A percentile compares a stretch with the other conserved stretches of the same genome.
phyloP scores from a whole-genome alignment of 2,329 filamentous ascomycete genomes.

The Botryotinia convoluta region DNA sequence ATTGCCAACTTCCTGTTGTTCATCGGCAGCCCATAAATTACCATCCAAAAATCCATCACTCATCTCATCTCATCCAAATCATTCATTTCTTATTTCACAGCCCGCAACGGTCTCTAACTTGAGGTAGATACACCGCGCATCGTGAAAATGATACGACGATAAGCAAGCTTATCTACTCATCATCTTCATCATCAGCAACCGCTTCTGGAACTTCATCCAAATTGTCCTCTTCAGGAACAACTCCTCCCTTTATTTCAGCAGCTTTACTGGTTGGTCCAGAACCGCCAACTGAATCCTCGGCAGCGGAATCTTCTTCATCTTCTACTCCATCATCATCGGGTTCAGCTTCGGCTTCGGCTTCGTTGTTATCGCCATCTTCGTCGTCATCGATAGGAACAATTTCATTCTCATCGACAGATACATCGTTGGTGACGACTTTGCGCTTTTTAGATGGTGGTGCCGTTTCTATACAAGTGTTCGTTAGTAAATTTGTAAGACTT shows the following conservation, averaged over 20 bases:
- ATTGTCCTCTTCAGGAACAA: constrained; percentile 20
- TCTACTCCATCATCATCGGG: constrained; percentile 10
- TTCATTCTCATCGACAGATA: constrained; percentile 4
- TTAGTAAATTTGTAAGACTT: not conserved
- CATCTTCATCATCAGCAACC: constrained; percentile 23
- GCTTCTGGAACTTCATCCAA: constrained; percentile 23
- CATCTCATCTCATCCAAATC: not conserved
- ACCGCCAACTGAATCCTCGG: constrained; percentile 20
- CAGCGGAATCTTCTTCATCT: constrained; percentile 23
- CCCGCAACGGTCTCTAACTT: not conserved
- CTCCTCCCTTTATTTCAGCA: constrained; percentile 18
- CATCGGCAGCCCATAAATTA: not conserved
- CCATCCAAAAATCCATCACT: not conserved
- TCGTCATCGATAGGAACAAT: not conserved
- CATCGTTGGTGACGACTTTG: constrained; percentile 23
- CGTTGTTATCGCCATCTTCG: constrained; percentile 5
- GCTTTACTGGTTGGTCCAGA: constrained; percentile 22
- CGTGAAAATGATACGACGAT: not conserved
- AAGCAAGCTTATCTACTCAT: constrained; percentile 20
- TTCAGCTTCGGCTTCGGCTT: not conserved
- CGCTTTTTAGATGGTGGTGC: constrained; percentile 34
- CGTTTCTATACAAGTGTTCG: constrained; percentile 21
- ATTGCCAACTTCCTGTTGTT: not conserved
- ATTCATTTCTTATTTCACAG: constrained; percentile 9
- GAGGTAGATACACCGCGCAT: constrained; percentile 7